A percentile compares a stretch with the other conserved stretches of the same genome.
Conservation (phyloP, 2,329 filamentous ascomycete species). For the Hypoxylon sp. region DNA sequence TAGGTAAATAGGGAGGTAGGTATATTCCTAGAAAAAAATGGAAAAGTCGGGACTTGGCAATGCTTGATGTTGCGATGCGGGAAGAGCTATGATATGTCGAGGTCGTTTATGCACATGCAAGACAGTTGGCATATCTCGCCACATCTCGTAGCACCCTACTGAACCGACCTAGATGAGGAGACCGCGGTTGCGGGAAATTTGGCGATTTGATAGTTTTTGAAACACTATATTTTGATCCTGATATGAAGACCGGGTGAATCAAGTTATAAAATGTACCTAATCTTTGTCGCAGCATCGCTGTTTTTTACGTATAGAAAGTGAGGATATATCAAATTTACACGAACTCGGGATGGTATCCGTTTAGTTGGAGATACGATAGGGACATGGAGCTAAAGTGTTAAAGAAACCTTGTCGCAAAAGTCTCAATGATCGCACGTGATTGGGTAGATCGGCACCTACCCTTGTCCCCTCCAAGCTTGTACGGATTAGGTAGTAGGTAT, state of each 20-base stretch:
- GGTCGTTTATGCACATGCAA: slow-evolving; percentile 55
- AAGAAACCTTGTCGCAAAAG: slow-evolving; percentile 11
- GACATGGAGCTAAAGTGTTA: not conserved
- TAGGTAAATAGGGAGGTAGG: not conserved
- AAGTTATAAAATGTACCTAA: not conserved
- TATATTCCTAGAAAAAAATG: not conserved
- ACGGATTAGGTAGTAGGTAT: slow-evolving; percentile 16
- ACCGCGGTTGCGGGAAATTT: slow-evolving; percentile 33
- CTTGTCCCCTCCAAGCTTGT: slow-evolving; percentile 3
- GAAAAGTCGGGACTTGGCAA: slow-evolving; percentile 32
- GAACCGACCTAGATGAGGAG: slow-evolving; percentile 19
- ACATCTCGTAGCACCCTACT: slow-evolving; percentile 43
- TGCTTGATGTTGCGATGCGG: slow-evolving; percentile 29
- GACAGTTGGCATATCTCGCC: slow-evolving; percentile 54
- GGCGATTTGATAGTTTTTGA: not conserved
- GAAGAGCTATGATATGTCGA: slow-evolving; percentile 39
- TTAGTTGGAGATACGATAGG: not conserved
- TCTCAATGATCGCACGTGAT: slow-evolving; percentile 25
- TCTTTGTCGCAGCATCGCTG: not conserved
- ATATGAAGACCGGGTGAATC: not conserved
- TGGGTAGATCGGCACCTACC: slow-evolving; percentile 13
- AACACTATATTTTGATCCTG: not conserved
- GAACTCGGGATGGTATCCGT: too few species aligned
- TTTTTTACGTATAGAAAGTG: not conserved
- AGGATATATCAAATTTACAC: not conserved